Percentiles rank a stretch among this genome's conserved stretches.
Conservation (phyloP, 352 stramenopile species). For the Phytophthora idaei region DNA sequence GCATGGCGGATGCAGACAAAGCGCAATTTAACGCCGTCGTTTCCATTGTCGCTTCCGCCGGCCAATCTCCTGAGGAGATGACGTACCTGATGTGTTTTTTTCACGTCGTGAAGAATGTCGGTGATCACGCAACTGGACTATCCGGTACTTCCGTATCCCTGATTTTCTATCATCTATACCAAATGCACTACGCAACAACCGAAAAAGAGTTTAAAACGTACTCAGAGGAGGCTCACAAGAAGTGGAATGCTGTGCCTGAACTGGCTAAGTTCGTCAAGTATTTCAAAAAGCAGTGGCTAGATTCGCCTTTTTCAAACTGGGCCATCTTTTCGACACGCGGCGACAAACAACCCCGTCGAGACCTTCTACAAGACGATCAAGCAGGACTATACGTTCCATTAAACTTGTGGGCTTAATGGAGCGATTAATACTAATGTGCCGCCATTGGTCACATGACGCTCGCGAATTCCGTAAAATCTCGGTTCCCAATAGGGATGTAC, state of each 20-base stretch:
- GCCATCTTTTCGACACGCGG: not conserved
- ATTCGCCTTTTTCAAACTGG: conserved; percentile 1
- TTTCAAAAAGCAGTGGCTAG: conserved; percentile 7
- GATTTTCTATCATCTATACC: not conserved
- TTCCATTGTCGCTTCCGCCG: no score
- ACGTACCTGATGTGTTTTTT: not conserved
- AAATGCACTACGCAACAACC: not conserved
- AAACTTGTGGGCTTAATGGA: conserved; percentile 3
- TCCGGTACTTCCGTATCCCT: no score
- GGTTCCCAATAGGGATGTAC: no score
- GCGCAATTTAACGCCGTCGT: no score
- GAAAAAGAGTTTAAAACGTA: not conserved
- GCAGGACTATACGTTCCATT: conserved; percentile 6
- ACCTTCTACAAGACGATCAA: conserved; percentile 11
- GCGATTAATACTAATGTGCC: conserved; percentile 2
- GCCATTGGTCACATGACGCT: no score
- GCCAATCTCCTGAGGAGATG: not conserved
- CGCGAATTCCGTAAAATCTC: no score
- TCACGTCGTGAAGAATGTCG: no score
- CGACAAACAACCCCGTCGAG: not conserved
- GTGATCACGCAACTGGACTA: no score
- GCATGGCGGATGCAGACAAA: not conserved
- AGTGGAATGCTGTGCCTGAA: not conserved
- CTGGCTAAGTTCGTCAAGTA: not conserved
- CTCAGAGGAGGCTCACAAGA: not conserved